Evolutionary conservation across 2,329 filamentous ascomycete species (phyloP).

Genomic region (Stachybotrys chlorohalonatus): DNA sequence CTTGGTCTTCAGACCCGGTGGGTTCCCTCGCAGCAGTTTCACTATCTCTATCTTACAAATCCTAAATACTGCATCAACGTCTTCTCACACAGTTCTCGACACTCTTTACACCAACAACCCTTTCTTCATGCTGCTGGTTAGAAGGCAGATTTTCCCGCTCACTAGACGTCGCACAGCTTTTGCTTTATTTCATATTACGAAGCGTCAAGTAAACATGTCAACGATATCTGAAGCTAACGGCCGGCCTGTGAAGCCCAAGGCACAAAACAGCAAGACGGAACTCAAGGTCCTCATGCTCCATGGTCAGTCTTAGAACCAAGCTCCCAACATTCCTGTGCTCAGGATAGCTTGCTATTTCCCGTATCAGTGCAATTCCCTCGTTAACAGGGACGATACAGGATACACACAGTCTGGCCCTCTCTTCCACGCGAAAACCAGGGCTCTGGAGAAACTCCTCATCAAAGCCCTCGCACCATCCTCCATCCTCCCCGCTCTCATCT

Average conservation of each 20-base stretch:
- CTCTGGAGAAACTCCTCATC: constrained; percentile 68
- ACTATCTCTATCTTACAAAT: no score
- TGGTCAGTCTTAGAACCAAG: constrained; percentile 31
- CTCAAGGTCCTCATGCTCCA: constrained; percentile 72
- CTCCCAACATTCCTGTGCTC: background rate
- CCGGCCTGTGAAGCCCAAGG: constrained; percentile 18
- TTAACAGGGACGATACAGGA: constrained; percentile 34
- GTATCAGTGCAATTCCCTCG: constrained; percentile 4
- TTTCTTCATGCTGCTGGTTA: background rate
- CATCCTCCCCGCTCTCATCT: constrained; percentile 48
- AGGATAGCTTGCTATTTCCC: background rate
- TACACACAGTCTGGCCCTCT: constrained; percentile 83
- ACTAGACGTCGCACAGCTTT: background rate
- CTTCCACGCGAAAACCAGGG: constrained; percentile 83
- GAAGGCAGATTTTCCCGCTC: background rate
- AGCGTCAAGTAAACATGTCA: constrained; percentile 12
- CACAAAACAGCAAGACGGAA: constrained; percentile 32
- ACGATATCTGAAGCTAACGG: constrained; percentile 9
- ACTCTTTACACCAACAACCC: background rate
- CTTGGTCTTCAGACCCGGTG: no score
- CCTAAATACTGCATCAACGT: no score
- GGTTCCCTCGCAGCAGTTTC: no score
- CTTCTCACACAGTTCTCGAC: background rate
- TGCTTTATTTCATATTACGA: background rate
- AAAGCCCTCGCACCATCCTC: constrained; percentile 60